Evolutionary conservation across 2,329 filamentous ascomycete genomes (phyloP), one percentile per base, ranked within the genome.

Genomic region (Aspergillus novoparasiticus): DNA sequence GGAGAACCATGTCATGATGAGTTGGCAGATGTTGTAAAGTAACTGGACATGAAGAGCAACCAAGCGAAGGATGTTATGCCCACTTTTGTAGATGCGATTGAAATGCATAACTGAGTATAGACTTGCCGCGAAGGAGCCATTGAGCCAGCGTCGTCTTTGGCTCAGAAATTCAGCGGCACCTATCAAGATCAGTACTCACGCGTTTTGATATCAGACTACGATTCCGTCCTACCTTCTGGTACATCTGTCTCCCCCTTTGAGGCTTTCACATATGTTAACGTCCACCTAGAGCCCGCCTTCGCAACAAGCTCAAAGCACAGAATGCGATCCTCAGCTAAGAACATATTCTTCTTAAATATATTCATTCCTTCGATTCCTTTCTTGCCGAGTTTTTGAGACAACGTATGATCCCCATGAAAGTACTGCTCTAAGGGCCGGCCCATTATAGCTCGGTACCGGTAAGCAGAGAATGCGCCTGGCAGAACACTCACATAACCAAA

Each of bases 331-430:
- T 99, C 95, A 80, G 95, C 95, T 88, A 99, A 94, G 86, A 98
- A 99, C 95, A 99, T 98, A 88, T 99, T 99, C 89, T 98, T 98
- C 85, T 98, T 98, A 91, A 99, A 99, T 79, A 99, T 98, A 83
- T 98, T 98, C 95, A 98, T 98, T 73, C 94, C 94, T 77, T 99
- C 95, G 71, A 99, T 98, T 87, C 95, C 95, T 87, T 99, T 99
- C 84, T 97, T 96, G 72, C 94, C 94, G 60, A 97, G 88, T 71
- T 94, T 89, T 81, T 95, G 95, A 64, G 95, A 96, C 43, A 98
- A 86, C 1, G 95, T 98, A 81, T 98, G 95, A 76, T 99, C 95
- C 86, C 95, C 95, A 79, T 98, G 95, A 88, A 99, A 99, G 82
- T 99, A 99, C 82, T 99, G 95, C 79, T 98, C 94, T 28, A 99